Percentiles rank a stretch among this genome's conserved stretches.
phyloP scores from a whole-genome alignment of 148 eudicot species.

The Camellia lanceoleosa region DNA sequence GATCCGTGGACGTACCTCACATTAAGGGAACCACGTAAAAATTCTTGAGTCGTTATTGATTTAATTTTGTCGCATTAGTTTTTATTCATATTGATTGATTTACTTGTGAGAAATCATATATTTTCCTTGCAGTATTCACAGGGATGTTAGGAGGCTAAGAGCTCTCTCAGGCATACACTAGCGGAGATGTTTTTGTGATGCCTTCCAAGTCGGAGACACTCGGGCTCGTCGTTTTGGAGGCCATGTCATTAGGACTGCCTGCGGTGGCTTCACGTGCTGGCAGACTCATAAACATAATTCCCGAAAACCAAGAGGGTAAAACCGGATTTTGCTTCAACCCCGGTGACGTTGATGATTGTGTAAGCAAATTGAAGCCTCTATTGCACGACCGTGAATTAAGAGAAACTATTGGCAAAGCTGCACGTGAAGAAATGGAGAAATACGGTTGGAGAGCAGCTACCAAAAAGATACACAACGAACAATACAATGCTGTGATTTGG shows the following conservation, averaged over 20 bases:
- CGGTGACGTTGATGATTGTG: constrained; percentile 76
- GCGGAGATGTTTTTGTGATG: constrained; percentile 52
- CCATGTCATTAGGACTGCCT: constrained; percentile 92
- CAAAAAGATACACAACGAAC: constrained; percentile 58
- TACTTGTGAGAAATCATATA: too few relatives aligned
- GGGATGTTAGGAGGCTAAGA: too few relatives aligned
- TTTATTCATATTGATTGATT: too few relatives aligned
- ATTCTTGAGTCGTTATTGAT: too few relatives aligned
- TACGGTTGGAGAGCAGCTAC: constrained; percentile 94
- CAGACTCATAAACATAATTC: constrained; percentile 80
- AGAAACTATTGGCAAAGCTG: constrained; percentile 63
- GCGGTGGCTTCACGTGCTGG: constrained; percentile 93
- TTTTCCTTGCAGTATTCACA: too few relatives aligned
- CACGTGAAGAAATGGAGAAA: constrained; percentile 88
- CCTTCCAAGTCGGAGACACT: constrained; percentile 96
- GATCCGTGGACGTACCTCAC: too few relatives aligned
- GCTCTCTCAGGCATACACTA: too few relatives aligned
- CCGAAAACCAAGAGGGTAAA: constrained; percentile 69
- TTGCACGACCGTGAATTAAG: constrained; percentile 49
- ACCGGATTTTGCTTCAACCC: constrained; percentile 69
- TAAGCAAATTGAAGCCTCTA: constrained; percentile 62
- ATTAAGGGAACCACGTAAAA: too few relatives aligned
- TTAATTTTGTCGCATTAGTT: too few relatives aligned
- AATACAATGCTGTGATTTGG: constrained; percentile 84
- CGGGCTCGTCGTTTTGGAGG: constrained; percentile 82